phyloP scores from a whole-genome alignment of 139 green algal species.

The Chlamydomonas sphaeroides region DNA sequence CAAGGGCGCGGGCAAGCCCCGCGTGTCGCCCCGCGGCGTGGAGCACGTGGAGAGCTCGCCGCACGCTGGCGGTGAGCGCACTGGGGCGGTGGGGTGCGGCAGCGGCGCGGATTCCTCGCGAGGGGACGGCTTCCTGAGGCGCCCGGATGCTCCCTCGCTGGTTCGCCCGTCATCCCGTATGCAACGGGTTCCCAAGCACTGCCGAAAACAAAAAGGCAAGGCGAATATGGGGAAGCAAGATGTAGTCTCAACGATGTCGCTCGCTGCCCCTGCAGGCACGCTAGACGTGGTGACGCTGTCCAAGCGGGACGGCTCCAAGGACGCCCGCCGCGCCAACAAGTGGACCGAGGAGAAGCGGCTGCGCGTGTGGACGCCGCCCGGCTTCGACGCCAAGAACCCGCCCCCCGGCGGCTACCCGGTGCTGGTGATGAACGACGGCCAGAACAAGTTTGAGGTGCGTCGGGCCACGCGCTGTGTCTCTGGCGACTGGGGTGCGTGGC shows the following conservation, averaged over 20 bases:
- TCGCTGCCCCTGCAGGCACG: conserved; percentile 27
- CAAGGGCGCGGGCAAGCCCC: background rate
- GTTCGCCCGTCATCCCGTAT: no score
- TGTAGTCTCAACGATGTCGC: no score
- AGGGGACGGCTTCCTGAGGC: no score
- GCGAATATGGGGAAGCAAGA: no score
- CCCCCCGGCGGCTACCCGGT: conserved; percentile 59
- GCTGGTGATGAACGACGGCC: conserved; percentile 60
- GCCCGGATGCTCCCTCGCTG: no score
- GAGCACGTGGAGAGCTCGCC: conserved; percentile 26
- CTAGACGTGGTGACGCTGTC: conserved; percentile 53
- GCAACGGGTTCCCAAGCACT: no score
- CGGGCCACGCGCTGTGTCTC: no score
- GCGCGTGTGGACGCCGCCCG: conserved; percentile 63
- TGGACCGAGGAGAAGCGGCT: conserved; percentile 65
- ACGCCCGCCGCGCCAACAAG: conserved; percentile 9
- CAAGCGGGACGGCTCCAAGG: conserved; percentile 32
- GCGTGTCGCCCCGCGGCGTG: conserved; percentile 14
- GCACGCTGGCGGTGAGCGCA: conserved; percentile 1
- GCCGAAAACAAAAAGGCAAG: no score
- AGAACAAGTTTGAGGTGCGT: conserved; percentile 66
- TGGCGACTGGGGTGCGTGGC: no score
- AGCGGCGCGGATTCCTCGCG: no score
- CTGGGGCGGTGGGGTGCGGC: no score
- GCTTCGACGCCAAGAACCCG: conserved; percentile 33